A percentile compares a stretch with the other conserved stretches of the same genome.
Conservation (phyloP, 1,284 basidiomycete species). For the Fomitopsis palustris region DNA sequence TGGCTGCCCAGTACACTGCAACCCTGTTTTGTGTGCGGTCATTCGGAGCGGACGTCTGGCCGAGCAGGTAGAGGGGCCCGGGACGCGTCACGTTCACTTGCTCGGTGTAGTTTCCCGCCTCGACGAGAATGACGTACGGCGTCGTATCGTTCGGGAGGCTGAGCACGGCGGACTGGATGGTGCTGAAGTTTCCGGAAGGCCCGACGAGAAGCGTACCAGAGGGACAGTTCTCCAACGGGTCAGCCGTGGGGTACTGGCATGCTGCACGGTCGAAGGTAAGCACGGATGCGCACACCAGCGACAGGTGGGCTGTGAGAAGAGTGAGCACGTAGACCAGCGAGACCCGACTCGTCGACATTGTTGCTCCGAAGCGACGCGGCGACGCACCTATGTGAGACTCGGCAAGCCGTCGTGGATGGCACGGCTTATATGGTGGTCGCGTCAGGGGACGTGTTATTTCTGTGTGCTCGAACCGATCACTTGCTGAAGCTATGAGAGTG, state of each 20-base stretch:
- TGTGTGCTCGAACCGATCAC: not conserved
- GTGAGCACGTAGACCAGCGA: not conserved
- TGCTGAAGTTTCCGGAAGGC: conserved; percentile 3
- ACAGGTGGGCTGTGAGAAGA: not conserved
- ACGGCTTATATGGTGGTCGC: not conserved
- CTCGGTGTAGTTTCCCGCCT: conserved; percentile 5
- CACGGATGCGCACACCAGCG: not conserved
- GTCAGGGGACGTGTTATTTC: not conserved
- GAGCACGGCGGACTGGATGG: conserved; percentile 7
- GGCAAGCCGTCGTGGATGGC: not conserved
- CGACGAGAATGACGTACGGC: conserved; percentile 7
- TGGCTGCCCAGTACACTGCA: conserved; percentile 4
- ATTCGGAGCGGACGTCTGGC: conserved; percentile 4
- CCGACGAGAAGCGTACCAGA: conserved; percentile 6
- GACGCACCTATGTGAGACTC: not conserved
- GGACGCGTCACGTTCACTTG: conserved; percentile 7
- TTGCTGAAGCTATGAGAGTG: not conserved
- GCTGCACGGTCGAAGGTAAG: not conserved
- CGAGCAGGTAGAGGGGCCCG: conserved; percentile 4
- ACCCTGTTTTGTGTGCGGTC: conserved; percentile 4
- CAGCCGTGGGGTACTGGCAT: conserved; percentile 6
- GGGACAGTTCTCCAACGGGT: conserved; percentile 3
- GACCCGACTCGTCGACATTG: not conserved
- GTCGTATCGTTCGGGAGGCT: conserved; percentile 7
- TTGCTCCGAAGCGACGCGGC: not conserved